Evolutionary conservation across 805 yeast species (phyloP).

Genomic region (Citeromyces matritensis): DNA sequence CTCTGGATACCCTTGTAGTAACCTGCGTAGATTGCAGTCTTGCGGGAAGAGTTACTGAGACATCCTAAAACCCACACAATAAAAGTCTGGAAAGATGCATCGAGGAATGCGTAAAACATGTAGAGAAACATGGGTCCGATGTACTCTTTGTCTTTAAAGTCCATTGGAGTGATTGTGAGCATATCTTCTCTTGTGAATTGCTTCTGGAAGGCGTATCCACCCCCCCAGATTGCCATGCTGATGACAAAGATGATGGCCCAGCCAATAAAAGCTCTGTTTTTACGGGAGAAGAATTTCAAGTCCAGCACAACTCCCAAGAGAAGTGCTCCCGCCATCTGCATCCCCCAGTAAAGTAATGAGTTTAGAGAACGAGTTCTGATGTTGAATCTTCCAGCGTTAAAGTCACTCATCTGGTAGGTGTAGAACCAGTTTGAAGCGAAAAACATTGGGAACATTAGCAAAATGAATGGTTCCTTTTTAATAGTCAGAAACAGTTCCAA

Average conservation of each 20-base stretch:
- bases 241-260: conserved; percentile 20
- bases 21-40: conserved; percentile 40
- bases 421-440: conserved; percentile 48
- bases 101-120: conserved; percentile 45
- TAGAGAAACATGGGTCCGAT: conserved; percentile 49
- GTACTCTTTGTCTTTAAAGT: conserved; percentile 28
- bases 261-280: conserved; percentile 26
- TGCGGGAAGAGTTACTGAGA: conserved; percentile 39
- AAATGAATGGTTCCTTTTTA: conserved; percentile 15
- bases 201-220: conserved; percentile 17
- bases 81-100: conserved; percentile 45
- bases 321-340: conserved; percentile 40
- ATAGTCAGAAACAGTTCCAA: conserved; percentile 11
- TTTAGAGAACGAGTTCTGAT: conserved; percentile 43
- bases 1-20: conserved; percentile 51
- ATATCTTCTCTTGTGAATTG: conserved; percentile 1
- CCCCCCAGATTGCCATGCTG: conserved; percentile 40
- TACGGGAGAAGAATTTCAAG: conserved; percentile 19
- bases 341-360: conserved; percentile 38
- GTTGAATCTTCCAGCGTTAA: conserved; percentile 36
- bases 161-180: conserved; percentile 14
- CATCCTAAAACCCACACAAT: conserved; percentile 47
- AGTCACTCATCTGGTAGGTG: conserved; percentile 42
- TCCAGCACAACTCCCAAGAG: conserved; percentile 31
- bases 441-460: conserved; percentile 40